phyloP scores from a whole-genome alignment of 306 rosid species.

The Styphnolobium japonicum region DNA sequence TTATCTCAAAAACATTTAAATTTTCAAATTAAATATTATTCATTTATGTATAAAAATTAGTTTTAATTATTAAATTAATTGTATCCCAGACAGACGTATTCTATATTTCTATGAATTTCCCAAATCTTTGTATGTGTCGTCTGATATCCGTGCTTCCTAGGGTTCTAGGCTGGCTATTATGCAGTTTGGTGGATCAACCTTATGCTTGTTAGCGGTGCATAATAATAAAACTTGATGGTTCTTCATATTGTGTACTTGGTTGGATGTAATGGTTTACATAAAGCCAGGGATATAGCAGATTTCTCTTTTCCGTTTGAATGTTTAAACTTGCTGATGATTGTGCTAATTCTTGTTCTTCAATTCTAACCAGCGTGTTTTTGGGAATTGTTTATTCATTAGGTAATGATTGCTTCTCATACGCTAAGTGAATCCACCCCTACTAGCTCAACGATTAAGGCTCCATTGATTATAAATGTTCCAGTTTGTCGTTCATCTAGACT shows the following conservation, averaged over 20 bases:
- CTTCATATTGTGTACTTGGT: too few relatives aligned
- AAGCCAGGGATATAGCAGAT: not conserved
- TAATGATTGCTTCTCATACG: slow-evolving; percentile 48
- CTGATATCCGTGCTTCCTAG: too few relatives aligned
- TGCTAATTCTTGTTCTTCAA: not conserved
- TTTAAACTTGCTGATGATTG: not conserved
- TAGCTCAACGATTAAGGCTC: slow-evolving; percentile 61
- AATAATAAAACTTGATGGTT: too few relatives aligned
- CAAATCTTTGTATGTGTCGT: too few relatives aligned
- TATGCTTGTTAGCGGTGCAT: too few relatives aligned
- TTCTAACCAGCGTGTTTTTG: not conserved
- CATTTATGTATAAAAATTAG: not conserved
- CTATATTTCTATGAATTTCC: too few relatives aligned
- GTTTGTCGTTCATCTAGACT: slow-evolving; percentile 23
- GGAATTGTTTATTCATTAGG: slow-evolving; percentile 41
- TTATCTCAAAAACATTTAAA: too few relatives aligned
- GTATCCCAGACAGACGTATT: too few relatives aligned
- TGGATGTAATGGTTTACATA: not conserved
- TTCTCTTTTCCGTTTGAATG: not conserved
- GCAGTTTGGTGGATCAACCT: too few relatives aligned
- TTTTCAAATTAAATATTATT: too few relatives aligned
- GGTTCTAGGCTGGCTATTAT: too few relatives aligned
- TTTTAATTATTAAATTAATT: too few relatives aligned
- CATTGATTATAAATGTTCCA: slow-evolving; percentile 57
- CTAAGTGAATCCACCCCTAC: slow-evolving; percentile 44